Evolutionary conservation across 257 asterid genomes (phyloP), one percentile per base, ranked within the genome.

Genomic region (Solanum etuberosum): DNA sequence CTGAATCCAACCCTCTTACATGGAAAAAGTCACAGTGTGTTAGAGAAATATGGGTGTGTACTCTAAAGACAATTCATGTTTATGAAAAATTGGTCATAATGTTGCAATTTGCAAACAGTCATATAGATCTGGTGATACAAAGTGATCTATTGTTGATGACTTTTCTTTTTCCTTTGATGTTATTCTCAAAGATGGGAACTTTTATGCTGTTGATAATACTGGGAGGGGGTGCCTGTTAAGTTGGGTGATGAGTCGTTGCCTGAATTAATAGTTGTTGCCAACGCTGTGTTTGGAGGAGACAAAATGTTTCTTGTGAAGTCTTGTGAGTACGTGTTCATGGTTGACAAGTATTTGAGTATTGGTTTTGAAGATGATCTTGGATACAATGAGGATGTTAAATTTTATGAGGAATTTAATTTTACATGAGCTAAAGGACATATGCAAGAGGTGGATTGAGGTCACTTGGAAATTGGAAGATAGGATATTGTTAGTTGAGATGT

Each of bases 281-380:
- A n/a, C n/a, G n/a, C n/a, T n/a, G n/a, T n/a, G n/a, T n/a, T n/a
- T n/a, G n/a, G n/a, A n/a, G n/a, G n/a, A n/a, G 97, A 95, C 80
- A 95, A 91, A 96, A 94, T 93, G 92, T 94, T 92, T 85, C 91
- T 95, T 20, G 95, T 96, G 89, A 93, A 91, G 71, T 92, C 93
- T 5, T 88, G 88, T 61, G 98, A 92, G 67, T 93, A 92, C 35
- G 83, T 95, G 91, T 25, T 94, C 92, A 77, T 93, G 57, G 97
- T 94, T n/a, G 98, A 93, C 87, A 92, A 90, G 94, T 93, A 92
- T 87, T 84, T 93, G 91, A 92, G 92, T 70, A 61, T 61, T 61
- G 29, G 15, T 21, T 61, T 4, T 61, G 65, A 61, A 23, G 68
- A 61, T 61, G 29, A 61, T 23, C 68, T 61, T 9, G 31, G 68